A percentile compares a stretch with the other conserved stretches of the same genome.
Evolutionary conservation across 2,329 filamentous ascomycete species (phyloP).

Genomic region (Fusarium coicis): DNA sequence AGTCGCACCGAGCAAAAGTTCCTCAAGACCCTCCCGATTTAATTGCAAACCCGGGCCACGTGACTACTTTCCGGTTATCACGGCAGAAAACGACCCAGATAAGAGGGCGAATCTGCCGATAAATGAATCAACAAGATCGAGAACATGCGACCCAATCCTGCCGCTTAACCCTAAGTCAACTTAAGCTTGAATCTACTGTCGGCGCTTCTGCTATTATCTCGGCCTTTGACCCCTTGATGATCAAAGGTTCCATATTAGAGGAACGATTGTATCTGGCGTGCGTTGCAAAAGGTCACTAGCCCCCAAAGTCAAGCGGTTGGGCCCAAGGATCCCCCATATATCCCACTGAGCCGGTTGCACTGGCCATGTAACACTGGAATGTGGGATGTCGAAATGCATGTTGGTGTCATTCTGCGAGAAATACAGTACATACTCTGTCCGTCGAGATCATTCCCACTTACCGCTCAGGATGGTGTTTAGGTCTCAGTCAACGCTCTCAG

Average conservation of each 20-base stretch:
- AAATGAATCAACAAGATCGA: background rate
- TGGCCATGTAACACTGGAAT: background rate
- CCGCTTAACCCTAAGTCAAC: background rate
- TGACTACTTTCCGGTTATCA: slow-evolving; percentile 3
- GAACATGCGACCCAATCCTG: background rate
- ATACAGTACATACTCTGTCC: background rate
- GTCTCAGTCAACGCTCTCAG: background rate
- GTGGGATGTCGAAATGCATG: background rate
- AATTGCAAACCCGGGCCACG: slow-evolving; percentile 4
- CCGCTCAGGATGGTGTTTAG: background rate
- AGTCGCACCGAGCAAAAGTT: slow-evolving; percentile 16
- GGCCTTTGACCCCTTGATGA: background rate
- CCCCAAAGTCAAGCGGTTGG: background rate
- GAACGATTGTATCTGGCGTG: background rate
- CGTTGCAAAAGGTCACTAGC: background rate
- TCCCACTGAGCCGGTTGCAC: background rate
- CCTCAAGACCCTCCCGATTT: background rate
- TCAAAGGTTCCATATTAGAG: background rate
- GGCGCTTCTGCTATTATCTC: slow-evolving; percentile 3
- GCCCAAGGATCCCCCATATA: background rate
- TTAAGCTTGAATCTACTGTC: slow-evolving; percentile 13
- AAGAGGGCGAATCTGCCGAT: background rate
- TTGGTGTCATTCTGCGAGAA: background rate
- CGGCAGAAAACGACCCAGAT: slow-evolving; percentile 17
- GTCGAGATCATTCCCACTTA: background rate